Base-by-base conservation (phyloP, 169 alveolate genomes). In the Plasmodium ovale region DNA sequence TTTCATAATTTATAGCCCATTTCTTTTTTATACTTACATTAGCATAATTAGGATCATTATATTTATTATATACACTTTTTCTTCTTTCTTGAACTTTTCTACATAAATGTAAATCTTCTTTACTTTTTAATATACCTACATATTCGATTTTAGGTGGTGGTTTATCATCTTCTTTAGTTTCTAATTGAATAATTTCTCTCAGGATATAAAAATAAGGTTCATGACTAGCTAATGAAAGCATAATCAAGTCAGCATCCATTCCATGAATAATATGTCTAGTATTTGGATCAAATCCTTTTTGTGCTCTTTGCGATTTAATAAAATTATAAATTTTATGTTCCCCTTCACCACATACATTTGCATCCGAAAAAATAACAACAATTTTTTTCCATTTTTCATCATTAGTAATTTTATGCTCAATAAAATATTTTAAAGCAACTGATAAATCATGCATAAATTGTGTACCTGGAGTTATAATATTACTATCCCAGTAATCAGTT, bases 381-480 rank as follows among this genome's bases (percentile, higher is more conserved):
- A 98, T 64, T 53, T 96, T 92, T 54, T 94, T 67, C 99, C 99
- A 98, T 42, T 95, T 82, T 27, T 96, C 97, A 82, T 97, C 97
- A 53, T 93, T 92, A 29, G 97, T 94, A 47, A 97, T 87, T 90
- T 98, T 95, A 44, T 98, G 97, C 93, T 95, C 94, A 79, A 98
- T 94, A 74, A 92, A 98, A 87, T 92, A 95, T 87, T 94, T 95
- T 68, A 92, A 60, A n/a, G 92, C 92, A 39, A 77, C 68, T 37
- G 97, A 93, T 68, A 96, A 94, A 72, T 97, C 96, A 72, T 95
- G 93, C 99, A 98, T 98, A 92, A 98, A 98, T 72, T 98, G 98
- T 9, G 99, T 98, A 39, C 99, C 99, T 14, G 99, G 99, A 9
- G 99, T 98, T 72, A 99, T 99, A 77, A 97, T 97, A 93, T 99